Percentiles rank a stretch among this genome's conserved stretches.
Evolutionary conservation across 1,284 basidiomycete genomes (phyloP).

Genomic region (Trametes polyzona): DNA sequence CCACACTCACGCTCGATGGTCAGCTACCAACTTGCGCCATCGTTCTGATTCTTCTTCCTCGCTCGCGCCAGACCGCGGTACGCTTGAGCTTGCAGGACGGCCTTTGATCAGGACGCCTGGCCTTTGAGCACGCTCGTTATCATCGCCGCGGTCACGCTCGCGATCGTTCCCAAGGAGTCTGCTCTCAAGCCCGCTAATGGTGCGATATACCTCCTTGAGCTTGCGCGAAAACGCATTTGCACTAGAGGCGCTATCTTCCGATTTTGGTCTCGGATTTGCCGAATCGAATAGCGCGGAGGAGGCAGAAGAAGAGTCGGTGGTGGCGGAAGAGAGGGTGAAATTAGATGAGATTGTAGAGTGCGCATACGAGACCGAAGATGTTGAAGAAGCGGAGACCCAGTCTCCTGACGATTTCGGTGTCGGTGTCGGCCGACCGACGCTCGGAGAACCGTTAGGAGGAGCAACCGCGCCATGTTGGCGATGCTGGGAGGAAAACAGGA

Average conservation of each 20-base stretch:
- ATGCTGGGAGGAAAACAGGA: constrained; percentile 71
- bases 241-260: constrained; percentile 55
- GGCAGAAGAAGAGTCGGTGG: constrained; percentile 72
- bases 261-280: constrained; percentile 40
- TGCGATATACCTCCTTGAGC: constrained; percentile 81
- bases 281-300: constrained; percentile 65
- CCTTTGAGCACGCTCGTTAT: constrained; percentile 26
- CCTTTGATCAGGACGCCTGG: constrained; percentile 58
- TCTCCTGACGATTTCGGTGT: constrained; percentile 67
- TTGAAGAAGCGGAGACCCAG: constrained; percentile 75
- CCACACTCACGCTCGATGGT: constrained; percentile 69
- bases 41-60: constrained; percentile 67
- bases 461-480: constrained; percentile 42
- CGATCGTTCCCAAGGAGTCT: constrained; percentile 68
- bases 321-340: constrained; percentile 76
- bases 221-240: constrained; percentile 73
- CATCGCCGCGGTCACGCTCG: constrained; percentile 43
- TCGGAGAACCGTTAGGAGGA: constrained; percentile 21
- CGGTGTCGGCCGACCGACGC: constrained; percentile 43
- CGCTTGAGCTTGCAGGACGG: constrained; percentile 32
- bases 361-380: constrained; percentile 68
- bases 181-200: constrained; percentile 73
- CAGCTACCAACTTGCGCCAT: constrained; percentile 65
- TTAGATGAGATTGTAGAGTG: constrained; percentile 70
- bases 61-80: constrained; percentile 36